Conservation (phyloP, 2,329 filamentous ascomycete species). For the Diaporthe nobilis region DNA sequence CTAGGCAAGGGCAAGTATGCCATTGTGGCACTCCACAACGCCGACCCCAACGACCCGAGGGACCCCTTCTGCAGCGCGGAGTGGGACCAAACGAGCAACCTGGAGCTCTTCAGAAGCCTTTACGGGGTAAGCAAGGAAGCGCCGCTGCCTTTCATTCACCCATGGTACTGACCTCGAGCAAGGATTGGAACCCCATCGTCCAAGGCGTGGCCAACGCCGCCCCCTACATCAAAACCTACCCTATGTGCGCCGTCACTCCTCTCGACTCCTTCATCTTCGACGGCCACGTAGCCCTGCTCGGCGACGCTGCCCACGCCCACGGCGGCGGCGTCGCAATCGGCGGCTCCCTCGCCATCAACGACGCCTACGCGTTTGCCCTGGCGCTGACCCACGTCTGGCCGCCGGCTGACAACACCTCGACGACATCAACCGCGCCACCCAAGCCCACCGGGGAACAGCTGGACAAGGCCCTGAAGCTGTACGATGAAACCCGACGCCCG, state of each 20-base stretch:
- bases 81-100: slow-evolving; percentile 49
- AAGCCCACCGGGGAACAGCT: neutral
- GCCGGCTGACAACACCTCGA: neutral
- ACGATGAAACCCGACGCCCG: slow-evolving; percentile 52
- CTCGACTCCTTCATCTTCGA: slow-evolving; percentile 51
- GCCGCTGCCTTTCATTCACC: too few species aligned
- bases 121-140: slow-evolving; percentile 38
- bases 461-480: slow-evolving; percentile 48
- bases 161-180: neutral
- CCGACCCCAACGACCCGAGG: slow-evolving; percentile 46
- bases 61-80: slow-evolving; percentile 43
- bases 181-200: slow-evolving; percentile 55
- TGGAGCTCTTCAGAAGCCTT: slow-evolving; percentile 49
- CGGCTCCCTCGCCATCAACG: slow-evolving; percentile 55
- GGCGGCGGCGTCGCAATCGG: slow-evolving; percentile 56
- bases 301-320: slow-evolving; percentile 56
- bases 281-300: slow-evolving; percentile 50
- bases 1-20: slow-evolving; percentile 49
- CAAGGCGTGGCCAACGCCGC: slow-evolving; percentile 50
- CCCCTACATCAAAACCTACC: slow-evolving; percentile 50
- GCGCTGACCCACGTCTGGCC: slow-evolving; percentile 42
- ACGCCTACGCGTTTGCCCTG: slow-evolving; percentile 52
- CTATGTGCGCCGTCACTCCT: slow-evolving; percentile 50
- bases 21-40: slow-evolving; percentile 49
- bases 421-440: fast-evolving